Conservation (phyloP, 805 yeast genomes). For the Priceomyces fermenticarens region DNA sequence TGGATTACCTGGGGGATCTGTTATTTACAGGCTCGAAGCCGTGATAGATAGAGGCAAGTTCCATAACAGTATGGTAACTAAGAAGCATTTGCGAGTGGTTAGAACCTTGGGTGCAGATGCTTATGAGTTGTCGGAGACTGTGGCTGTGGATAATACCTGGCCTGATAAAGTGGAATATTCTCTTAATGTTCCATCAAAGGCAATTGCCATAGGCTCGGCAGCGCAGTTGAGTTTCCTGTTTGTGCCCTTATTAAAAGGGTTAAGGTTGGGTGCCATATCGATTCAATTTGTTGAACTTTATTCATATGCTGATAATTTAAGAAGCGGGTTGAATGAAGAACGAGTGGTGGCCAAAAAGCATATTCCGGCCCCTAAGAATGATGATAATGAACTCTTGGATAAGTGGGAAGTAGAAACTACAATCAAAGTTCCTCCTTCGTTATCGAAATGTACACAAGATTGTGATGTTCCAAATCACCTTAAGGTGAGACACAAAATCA, state of each 20-base stretch:
- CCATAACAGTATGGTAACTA: constrained; percentile 58
- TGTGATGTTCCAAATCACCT: constrained; percentile 66
- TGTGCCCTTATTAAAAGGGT: constrained; percentile 79
- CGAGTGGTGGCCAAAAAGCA: constrained; percentile 51
- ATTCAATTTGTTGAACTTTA: constrained; percentile 67
- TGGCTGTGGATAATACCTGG: constrained; percentile 94
- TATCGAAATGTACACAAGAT: constrained; percentile 82
- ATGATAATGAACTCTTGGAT: constrained; percentile 47
- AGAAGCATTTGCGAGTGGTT: constrained; percentile 73
- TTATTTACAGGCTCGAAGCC: constrained; percentile 73
- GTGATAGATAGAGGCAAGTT: constrained; percentile 80
- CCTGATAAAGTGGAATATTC: constrained; percentile 90
- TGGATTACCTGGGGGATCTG: constrained; percentile 78
- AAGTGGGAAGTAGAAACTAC: constrained; percentile 70
- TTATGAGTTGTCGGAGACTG: constrained; percentile 83
- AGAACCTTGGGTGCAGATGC: constrained; percentile 87
- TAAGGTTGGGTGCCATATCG: constrained; percentile 70
- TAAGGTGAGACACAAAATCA: constrained; percentile 85
- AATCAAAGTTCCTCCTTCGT: constrained; percentile 66
- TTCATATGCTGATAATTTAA: constrained; percentile 55
- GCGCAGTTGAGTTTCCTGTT: constrained; percentile 66
- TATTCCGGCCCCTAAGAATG: constrained; percentile 39
- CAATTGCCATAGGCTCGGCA: constrained; percentile 84
- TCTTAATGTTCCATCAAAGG: constrained; percentile 80
- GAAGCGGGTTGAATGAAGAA: constrained; percentile 62